phyloP scores from a whole-genome alignment of 2,329 filamentous ascomycete species.

The Sporothrix brunneoviolacea region DNA sequence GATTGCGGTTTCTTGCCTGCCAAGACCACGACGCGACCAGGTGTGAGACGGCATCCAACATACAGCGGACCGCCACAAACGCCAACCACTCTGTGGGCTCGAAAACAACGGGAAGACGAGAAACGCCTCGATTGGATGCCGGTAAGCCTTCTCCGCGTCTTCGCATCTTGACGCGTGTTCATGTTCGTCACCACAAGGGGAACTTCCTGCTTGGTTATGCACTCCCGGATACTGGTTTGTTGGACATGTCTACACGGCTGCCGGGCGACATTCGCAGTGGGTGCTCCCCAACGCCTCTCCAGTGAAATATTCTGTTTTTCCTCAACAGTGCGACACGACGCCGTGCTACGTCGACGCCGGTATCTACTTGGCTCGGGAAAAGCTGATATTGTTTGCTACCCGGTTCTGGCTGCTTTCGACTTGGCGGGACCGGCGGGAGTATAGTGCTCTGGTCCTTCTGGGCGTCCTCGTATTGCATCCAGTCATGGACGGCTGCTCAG shows the following conservation, averaged over 20 bases:
- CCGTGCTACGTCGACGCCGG: conserved; percentile 5
- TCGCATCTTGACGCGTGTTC: neutral
- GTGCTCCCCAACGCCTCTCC: neutral
- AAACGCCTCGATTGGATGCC: too few relatives aligned
- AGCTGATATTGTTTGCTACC: neutral
- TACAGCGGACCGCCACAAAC: too few relatives aligned
- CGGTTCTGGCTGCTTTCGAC: neutral
- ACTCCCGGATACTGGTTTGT: neutral
- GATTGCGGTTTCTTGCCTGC: too few relatives aligned
- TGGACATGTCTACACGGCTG: neutral
- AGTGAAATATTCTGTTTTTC: neutral
- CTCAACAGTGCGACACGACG: neutral
- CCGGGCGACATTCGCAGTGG: neutral
- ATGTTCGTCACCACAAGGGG: too few relatives aligned
- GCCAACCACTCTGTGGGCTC: too few relatives aligned
- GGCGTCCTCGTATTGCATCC: neutral
- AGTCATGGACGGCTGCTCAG: too few relatives aligned
- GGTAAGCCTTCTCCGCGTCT: too few relatives aligned
- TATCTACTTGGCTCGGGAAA: neutral
- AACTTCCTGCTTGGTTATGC: too few relatives aligned
- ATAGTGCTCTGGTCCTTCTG: neutral
- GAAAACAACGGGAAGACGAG: too few relatives aligned
- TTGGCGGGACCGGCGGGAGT: neutral
- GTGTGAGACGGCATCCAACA: too few relatives aligned
- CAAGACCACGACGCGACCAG: too few relatives aligned